Evolutionary conservation across 306 rosid genomes (phyloP).

Genomic region (Arachis hypogaea): DNA sequence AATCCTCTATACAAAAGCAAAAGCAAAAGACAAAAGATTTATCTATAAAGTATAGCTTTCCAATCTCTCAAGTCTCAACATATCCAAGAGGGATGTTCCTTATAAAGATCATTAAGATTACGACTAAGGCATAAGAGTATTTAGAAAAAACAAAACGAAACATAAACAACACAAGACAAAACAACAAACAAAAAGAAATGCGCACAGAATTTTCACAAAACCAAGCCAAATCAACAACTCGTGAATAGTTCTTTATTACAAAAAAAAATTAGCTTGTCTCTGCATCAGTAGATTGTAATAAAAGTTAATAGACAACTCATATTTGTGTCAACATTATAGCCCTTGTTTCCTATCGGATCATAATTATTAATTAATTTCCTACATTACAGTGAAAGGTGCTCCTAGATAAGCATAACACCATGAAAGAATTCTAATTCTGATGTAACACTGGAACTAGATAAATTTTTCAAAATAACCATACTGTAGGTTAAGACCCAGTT

Average conservation of each 20-base stretch:
- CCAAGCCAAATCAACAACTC: slow-evolving; percentile 24
- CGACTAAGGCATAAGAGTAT: slow-evolving; percentile 30
- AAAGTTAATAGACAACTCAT: background rate
- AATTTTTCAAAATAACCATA: background rate
- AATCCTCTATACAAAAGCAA: too few relatives aligned
- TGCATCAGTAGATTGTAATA: slow-evolving; percentile 15
- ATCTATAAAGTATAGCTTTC: too few relatives aligned
- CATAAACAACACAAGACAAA: too few relatives aligned
- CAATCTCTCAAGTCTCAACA: too few relatives aligned
- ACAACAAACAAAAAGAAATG: background rate
- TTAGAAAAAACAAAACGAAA: background rate
- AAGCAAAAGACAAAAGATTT: too few relatives aligned
- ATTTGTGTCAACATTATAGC: background rate
- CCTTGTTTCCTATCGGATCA: background rate
- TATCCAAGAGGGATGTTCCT: too few relatives aligned
- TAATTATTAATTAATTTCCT: background rate
- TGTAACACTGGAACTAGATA: slow-evolving; percentile 5
- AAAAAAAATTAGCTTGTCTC: slow-evolving; percentile 16
- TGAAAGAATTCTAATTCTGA: slow-evolving; percentile 2
- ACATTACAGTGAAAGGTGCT: slow-evolving; percentile 8
- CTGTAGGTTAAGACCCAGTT: background rate
- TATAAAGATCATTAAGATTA: too few relatives aligned
- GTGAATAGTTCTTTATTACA: slow-evolving; percentile 9
- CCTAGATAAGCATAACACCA: slow-evolving; percentile 2
- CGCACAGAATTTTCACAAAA: slow-evolving; percentile 28